Base-by-base conservation (phyloP, 805 yeast species). In the Grigorovia humatica region DNA sequence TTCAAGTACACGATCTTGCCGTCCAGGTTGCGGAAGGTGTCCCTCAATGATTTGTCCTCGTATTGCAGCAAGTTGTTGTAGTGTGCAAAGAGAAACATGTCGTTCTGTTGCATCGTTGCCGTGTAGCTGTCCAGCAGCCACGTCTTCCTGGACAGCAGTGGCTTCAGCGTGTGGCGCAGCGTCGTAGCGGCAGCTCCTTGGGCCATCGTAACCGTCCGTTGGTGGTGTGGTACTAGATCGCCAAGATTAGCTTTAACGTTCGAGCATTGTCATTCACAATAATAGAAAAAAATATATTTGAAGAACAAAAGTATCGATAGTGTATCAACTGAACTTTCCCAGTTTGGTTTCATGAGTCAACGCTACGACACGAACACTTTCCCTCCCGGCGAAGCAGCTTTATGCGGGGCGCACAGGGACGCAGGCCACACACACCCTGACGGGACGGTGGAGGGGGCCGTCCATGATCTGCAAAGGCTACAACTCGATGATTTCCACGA, bases 61-160 rank as follows among this genome's bases (percentile, higher is more conserved):
- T 69, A 60, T 58, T 87, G 82, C 52, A 78, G 67, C 58, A 90
- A 70, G 65, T 89, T 89, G 66, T 88, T 88, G 71, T 88, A 91
- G 70, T 93, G 99, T 6, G 82, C 79, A 58, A 87, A 82, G 51
- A 91, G 74, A 13, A 90, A 74, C 46, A 90, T 81, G 42, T 87
- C 82, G 65, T 81, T 80, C 30, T 69, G 72, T 52, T 82, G 81
- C 70, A 88, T 76, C 55, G 88, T 66, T 55, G 83, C 70, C 54
- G 87, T 79, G 74, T 91, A 91, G 57, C 78, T 73, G 68, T 91
- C 96, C 55, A 91, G 74, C 56, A 91, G 73, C 59, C 81, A 89
- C 0, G 97, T 89, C 72, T 91, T 91, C 71, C 97, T 81, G 4
- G 91, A 82, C 43, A 75, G 76, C 46, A 74, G 61, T 17, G 80